Conservation (phyloP, 1,284 basidiomycete species). For the Tilletia setariae region DNA sequence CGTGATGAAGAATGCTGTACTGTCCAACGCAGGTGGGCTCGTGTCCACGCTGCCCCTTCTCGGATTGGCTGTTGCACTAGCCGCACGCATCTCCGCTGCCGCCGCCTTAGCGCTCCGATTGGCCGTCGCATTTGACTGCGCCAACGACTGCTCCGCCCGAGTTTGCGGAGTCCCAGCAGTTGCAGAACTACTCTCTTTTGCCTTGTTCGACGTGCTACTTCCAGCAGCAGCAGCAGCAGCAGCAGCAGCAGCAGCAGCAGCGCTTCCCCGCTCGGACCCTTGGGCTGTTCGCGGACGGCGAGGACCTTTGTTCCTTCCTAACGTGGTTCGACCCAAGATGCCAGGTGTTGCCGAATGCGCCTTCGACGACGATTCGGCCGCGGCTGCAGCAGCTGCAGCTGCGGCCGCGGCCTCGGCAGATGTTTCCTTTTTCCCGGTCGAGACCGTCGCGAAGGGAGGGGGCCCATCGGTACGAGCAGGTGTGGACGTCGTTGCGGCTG, state of each 20-base stretch:
- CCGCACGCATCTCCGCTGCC: background rate
- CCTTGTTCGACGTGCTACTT: too few species aligned
- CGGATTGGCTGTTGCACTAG: background rate
- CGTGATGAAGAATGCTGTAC: slow-evolving; percentile 49
- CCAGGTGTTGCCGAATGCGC: slow-evolving; percentile 1
- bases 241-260: background rate
- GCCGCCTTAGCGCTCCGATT: background rate
- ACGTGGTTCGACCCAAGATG: background rate
- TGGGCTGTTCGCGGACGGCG: slow-evolving; percentile 37
- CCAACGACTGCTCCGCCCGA: background rate
- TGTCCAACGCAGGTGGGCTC: slow-evolving; percentile 37
- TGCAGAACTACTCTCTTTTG: background rate
- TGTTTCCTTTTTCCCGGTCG: too few species aligned
- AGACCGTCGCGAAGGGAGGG: too few species aligned
- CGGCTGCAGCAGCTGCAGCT: background rate
- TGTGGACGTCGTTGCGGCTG: background rate
- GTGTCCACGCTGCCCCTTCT: slow-evolving; percentile 11
- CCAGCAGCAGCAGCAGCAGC: background rate
- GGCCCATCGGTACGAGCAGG: background rate
- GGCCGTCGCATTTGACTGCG: background rate
- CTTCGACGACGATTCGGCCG: background rate
- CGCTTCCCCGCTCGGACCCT: slow-evolving; percentile 33
- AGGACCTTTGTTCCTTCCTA: background rate
- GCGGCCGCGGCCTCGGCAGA: too few species aligned
- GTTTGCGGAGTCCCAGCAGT: background rate